Percentiles rank a stretch among this genome's conserved stretches.
phyloP scores from a whole-genome alignment of 1,284 basidiomycete species.

The Ceratobasidium sp. region DNA sequence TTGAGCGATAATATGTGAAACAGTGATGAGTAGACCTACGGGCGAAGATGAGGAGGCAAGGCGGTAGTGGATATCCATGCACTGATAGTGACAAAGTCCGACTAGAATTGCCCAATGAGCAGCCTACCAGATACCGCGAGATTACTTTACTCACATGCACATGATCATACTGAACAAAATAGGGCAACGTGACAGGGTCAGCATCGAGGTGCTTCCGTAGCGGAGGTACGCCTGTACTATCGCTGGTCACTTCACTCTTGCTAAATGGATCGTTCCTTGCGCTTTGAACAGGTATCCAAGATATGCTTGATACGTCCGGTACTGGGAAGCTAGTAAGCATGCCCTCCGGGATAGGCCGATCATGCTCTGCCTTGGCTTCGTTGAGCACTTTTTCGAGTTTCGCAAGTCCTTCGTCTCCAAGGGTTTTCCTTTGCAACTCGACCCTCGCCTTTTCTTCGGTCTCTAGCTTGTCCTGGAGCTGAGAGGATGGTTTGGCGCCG shows the following conservation, averaged over 20 bases:
- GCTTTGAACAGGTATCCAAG: conserved; percentile 94
- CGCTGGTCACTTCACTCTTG: conserved; percentile 43
- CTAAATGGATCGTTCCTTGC: conserved; percentile 61
- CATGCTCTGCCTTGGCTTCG: conserved; percentile 87
- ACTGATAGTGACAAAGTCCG: conserved; percentile 88
- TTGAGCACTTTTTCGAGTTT: conserved; percentile 75
- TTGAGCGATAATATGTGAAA: neutral
- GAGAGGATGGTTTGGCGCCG: conserved; percentile 87
- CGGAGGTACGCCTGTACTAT: conserved; percentile 48
- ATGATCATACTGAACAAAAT: conserved; percentile 92
- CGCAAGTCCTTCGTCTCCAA: conserved; percentile 85
- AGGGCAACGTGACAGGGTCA: conserved; percentile 77
- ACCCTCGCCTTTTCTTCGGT: conserved; percentile 82
- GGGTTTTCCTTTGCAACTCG: conserved; percentile 68
- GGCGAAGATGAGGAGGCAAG: conserved; percentile 75
- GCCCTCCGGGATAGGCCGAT: conserved; percentile 79
- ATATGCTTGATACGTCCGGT: conserved; percentile 86
- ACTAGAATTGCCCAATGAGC: conserved; percentile 58
- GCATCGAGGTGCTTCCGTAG: conserved; percentile 72
- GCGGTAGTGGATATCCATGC: conserved; percentile 79
- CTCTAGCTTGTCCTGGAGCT: conserved; percentile 83
- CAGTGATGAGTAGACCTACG: conserved; percentile 59
- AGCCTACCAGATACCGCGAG: neutral
- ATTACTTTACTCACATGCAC: conserved; percentile 65
- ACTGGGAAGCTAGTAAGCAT: conserved; percentile 86